Evolutionary conservation across 768 basidiomycete species (phyloP), one percentile per base, ranked within the genome.

Genomic region (Mycena indigotica): DNA sequence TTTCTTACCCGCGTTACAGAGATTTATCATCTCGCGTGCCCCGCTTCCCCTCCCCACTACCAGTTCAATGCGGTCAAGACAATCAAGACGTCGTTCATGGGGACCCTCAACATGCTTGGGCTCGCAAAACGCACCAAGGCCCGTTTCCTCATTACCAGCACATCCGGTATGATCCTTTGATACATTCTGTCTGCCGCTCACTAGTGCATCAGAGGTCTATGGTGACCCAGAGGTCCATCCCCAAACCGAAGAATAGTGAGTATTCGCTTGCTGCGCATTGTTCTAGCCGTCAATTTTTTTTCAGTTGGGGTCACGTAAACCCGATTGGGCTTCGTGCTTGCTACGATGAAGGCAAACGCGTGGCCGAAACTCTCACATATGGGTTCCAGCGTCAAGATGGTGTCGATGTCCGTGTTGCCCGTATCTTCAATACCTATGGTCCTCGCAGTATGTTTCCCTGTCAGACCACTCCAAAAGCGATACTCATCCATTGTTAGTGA

Each of bases 311-410:
- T 46, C 88, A 98, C 73, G 97, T 99, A 69, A 99, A 99, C 79
- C 95, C 95, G 40, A 97, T 95, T 66, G 97, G 97, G 23, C 92
- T 93, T 58, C 91, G 97, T 60, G 95, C 96, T n/a, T 99, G 97
- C 75, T 99, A 99, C 70, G 97, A 99, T 69, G 97, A 99, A 75
- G 97, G 97, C 49, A 99, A 99, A 78, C 94, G 97, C 66, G 96
- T 98, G 35, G 96, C 97, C 38, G 97, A 99, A 77, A 97, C 96
- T 17, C 75, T 99, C 63, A 95, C 96, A 5, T 99, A 98, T 68
- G 95, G 95, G 38, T 98, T 90, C 80, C 89, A 92, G 63, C 82
- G 91, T 57, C 97, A 97, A 72, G 94, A 98, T 69, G 87, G 88
- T 54, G 95, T 99, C 58, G 92, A 98, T 65, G 93, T 98, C 52